Base-by-base conservation (phyloP, 2,329 filamentous ascomycete species). In the Ascochyta rabiei region DNA sequence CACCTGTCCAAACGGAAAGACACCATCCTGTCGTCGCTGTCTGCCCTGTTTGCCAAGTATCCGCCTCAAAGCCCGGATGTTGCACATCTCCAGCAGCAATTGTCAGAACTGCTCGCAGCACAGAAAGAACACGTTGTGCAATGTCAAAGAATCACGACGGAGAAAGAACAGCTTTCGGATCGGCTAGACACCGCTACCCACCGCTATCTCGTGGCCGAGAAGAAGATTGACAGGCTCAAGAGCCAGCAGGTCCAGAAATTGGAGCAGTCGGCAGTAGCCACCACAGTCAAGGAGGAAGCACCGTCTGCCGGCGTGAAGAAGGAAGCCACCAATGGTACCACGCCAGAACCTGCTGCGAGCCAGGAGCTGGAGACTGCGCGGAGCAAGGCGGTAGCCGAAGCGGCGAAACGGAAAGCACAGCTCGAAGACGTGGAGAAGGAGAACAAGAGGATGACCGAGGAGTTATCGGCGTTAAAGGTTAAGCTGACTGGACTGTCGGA, bases 171-270 rank as follows among this genome's bases (percentile, higher is more conserved):
- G 64, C 81, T 96, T 3, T 91, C 91, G 41, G 90, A 95, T 68
- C 89, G 93, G 59, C 81, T 98, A 18, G 93, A 98, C 71, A 88
- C 86, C 30, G 95, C 93, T 15, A 96, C 92, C 5, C 81, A 96
- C 55, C 86, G 95, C 61, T 98, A 96, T 70, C 91, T 98, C 80
- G 90, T 96, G 64, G 95, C 95, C 0, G 95, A 99, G 74, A 96
- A 96, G 79, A 95, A 92, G 73, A 81, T 98, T 47, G 95, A 99
- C 73, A 86, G 95, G 38, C 86, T 89, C 21, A 93, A 91, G 75
- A 99, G 95, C 71, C 80, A 87, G 15, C 92, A 96, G 53, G 92
- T 97, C 1, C 90, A 93, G 58, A 96, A 96, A 73, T 77, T 99
- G 56, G 95, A 98, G 73, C 89, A 91, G 67, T 91, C 96, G 76